Conservation (phyloP, 2,329 filamentous ascomycete genomes). For the Aspergillus pseudonomiae region DNA sequence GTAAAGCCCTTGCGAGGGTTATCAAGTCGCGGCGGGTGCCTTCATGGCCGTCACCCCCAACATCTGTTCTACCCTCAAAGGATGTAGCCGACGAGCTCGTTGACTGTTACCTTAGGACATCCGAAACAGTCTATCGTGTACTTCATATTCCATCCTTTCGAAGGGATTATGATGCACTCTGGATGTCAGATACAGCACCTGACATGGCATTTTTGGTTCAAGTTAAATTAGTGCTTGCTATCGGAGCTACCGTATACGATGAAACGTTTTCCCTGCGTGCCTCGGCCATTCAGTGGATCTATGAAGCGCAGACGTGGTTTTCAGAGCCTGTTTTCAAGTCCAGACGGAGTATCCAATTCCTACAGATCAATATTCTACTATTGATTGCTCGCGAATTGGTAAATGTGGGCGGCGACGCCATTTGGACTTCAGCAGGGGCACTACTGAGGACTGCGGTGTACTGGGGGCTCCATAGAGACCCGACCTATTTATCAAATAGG, state of each 20-base stretch:
- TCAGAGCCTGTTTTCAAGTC: conserved; percentile 58
- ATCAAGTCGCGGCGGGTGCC: conserved; percentile 57
- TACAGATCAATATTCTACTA: conserved; percentile 51
- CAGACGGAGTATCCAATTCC: conserved; percentile 51
- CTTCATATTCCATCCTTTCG: conserved; percentile 61
- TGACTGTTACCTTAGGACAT: conserved; percentile 57
- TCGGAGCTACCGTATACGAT: conserved; percentile 57
- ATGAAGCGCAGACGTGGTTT: conserved; percentile 60
- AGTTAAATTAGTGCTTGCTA: conserved; percentile 61
- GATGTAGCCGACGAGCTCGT: conserved; percentile 54
- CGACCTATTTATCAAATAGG: conserved; percentile 32
- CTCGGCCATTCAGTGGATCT: conserved; percentile 58
- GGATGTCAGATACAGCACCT: conserved; percentile 36
- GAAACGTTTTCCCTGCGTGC: conserved; percentile 53
- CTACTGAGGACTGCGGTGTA: conserved; percentile 43
- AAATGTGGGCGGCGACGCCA: conserved; percentile 37
- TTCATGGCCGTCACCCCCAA: conserved; percentile 51
- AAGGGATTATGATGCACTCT: conserved; percentile 58
- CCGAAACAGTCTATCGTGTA: conserved; percentile 59
- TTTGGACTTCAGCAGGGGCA: conserved; percentile 43
- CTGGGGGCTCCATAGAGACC: conserved; percentile 47
- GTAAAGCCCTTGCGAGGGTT: conserved; percentile 55
- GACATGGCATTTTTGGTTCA: conserved; percentile 56
- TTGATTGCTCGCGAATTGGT: conserved; percentile 41
- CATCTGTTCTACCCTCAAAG: conserved; percentile 47